Percentiles rank a stretch among this genome's conserved stretches.
Conservation (phyloP, 257 asterid genomes). For the Jacaranda copaia region DNA sequence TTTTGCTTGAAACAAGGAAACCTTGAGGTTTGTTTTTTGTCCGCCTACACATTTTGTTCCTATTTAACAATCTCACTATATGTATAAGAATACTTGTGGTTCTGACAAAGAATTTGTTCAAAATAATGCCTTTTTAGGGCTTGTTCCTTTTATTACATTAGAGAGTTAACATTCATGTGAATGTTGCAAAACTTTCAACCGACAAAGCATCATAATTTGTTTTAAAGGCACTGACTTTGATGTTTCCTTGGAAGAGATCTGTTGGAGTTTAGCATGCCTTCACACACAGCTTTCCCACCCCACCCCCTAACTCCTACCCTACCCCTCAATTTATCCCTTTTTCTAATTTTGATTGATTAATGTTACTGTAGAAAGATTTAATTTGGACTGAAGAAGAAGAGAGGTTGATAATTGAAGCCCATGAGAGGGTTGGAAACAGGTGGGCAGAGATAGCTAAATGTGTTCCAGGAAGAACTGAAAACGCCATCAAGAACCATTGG, state of each 20-base stretch:
- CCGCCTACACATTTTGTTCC: slow-evolving; percentile 1
- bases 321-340: background rate
- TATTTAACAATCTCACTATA: background rate
- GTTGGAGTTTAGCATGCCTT: slow-evolving; percentile 34
- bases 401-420: slow-evolving; percentile 58
- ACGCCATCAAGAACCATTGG: slow-evolving; percentile 89
- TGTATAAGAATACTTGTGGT: background rate
- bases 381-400: slow-evolving; percentile 84
- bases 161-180: slow-evolving; percentile 17
- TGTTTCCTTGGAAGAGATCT: slow-evolving; percentile 16
- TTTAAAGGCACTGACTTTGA: slow-evolving; percentile 41
- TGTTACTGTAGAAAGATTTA: slow-evolving; percentile 56
- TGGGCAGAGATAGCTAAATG: slow-evolving; percentile 83
- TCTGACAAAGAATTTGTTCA: background rate
- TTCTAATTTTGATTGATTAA: background rate
- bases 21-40: background rate
- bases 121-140: slow-evolving; percentile 23
- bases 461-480: slow-evolving; percentile 81
- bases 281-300: background rate
- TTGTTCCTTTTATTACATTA: background rate
- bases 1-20: slow-evolving; percentile 2
- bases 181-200: slow-evolving; percentile 20
- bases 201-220: slow-evolving; percentile 39
- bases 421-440: slow-evolving; percentile 58
- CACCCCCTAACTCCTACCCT: background rate